Percentiles rank a stretch among this genome's conserved stretches.
Conservation (phyloP, 2,329 filamentous ascomycete species). For the Sporothrix sp. region DNA sequence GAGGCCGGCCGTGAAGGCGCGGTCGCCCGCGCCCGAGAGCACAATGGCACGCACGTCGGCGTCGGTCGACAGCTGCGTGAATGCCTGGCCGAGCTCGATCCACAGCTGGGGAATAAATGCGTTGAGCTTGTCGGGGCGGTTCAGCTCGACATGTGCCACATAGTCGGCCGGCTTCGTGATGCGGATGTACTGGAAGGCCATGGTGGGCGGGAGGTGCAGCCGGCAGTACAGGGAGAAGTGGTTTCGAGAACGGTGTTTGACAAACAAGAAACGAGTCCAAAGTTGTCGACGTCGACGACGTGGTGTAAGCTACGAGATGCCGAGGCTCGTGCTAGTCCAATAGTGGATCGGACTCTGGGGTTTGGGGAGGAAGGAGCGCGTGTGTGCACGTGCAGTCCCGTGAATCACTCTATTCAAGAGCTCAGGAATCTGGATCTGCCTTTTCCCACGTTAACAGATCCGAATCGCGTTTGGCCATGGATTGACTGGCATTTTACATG, state of each 20-base stretch:
- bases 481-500: not conserved
- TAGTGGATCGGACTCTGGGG: no score
- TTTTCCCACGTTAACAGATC: no score
- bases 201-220: slow-evolving; percentile 3
- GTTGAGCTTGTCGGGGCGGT: slow-evolving; percentile 78
- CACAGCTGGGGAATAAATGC: slow-evolving; percentile 80
- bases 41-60: slow-evolving; percentile 66
- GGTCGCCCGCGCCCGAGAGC: slow-evolving; percentile 69
- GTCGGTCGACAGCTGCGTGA: slow-evolving; percentile 62
- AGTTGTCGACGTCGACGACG: not conserved
- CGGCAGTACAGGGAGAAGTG: not conserved
- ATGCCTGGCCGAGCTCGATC: slow-evolving; percentile 66
- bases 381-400: no score
- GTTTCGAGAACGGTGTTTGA: not conserved
- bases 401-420: no score
- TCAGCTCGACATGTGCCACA: slow-evolving; percentile 88
- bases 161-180: slow-evolving; percentile 55
- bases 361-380: no score
- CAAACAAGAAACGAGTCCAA: not conserved
- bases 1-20: slow-evolving; percentile 77
- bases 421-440: no score
- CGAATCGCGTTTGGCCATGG: not conserved
- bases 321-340: slow-evolving; percentile 11
- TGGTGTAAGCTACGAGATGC: slow-evolving; percentile 4
- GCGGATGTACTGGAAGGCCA: slow-evolving; percentile 30